phyloP scores from a whole-genome alignment of 2,329 filamentous ascomycete species.

The Claviceps africana region DNA sequence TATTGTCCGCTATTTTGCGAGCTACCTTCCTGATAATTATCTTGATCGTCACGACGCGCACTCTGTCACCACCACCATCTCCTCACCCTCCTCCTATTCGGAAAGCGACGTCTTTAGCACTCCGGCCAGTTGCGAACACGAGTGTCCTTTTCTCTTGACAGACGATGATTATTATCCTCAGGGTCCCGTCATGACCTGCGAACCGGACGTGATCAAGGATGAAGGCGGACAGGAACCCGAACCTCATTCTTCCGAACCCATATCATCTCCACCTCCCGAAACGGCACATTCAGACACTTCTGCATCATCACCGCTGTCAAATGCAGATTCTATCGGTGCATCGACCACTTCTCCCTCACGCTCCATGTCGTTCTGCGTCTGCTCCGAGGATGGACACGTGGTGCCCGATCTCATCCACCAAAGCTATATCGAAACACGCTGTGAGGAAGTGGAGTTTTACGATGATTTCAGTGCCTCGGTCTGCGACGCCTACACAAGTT shows the following conservation, averaged over 20 bases:
- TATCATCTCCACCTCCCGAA: conserved; percentile 34
- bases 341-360: conserved; percentile 29
- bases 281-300: conserved; percentile 32
- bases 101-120: conserved; percentile 25
- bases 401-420: conserved; percentile 17
- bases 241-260: conserved; percentile 13
- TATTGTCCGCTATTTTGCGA: conserved; percentile 45
- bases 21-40: conserved; percentile 40
- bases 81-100: conserved; percentile 24
- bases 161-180: conserved; percentile 24
- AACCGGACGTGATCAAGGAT: conserved; percentile 23
- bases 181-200: conserved; percentile 28
- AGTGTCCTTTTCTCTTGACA: conserved; percentile 23
- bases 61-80: conserved; percentile 17
- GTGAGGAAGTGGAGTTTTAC: conserved; percentile 29
- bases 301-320: conserved; percentile 21
- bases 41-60: conserved; percentile 24
- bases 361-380: conserved; percentile 38
- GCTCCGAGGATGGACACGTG: conserved; percentile 27
- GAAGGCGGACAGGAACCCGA: conserved; percentile 9
- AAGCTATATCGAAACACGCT: conserved; percentile 22
- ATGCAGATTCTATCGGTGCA: conserved; percentile 18
- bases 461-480: conserved; percentile 31
- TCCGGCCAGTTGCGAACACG: conserved; percentile 25
- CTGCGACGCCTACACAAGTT: conserved; percentile 30